Percentiles rank a stretch among this genome's conserved stretches.
phyloP scores from a whole-genome alignment of 495 filamentous ascomycete species.

The Xylaria grammica region DNA sequence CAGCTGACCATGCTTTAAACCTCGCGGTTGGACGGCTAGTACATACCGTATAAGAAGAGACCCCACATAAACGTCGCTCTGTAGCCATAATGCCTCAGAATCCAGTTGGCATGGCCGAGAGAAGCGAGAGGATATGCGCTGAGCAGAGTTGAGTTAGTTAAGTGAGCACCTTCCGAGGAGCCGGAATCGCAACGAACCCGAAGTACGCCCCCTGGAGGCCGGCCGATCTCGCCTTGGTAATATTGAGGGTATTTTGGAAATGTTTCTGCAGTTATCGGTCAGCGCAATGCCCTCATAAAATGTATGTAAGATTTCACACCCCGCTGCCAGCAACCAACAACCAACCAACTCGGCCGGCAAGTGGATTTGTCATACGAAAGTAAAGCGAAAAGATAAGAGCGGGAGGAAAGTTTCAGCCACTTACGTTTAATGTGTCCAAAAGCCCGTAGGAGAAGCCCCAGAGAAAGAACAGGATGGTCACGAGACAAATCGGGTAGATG shows the following conservation, averaged over 20 bases:
- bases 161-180: not conserved
- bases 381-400: conserved; percentile 26
- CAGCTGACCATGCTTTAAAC: not conserved
- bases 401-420: not conserved
- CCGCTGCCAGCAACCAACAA: conserved; percentile 29
- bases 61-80: conserved; percentile 65
- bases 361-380: conserved; percentile 25
- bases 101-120: conserved; percentile 67
- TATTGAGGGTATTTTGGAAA: conserved; percentile 44
- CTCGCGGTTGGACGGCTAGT: conserved; percentile 42
- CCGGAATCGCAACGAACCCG: conserved; percentile 31
- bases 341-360: not conserved
- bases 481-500: conserved; percentile 54
- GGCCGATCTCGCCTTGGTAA: conserved; percentile 39
- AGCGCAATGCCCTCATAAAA: not conserved
- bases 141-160: conserved; percentile 15
- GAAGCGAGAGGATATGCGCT: conserved; percentile 65
- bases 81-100: conserved; percentile 68
- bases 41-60: conserved; percentile 54
- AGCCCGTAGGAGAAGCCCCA: conserved; percentile 85
- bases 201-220: conserved; percentile 47
- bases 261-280: conserved; percentile 36
- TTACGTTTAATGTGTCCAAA: conserved; percentile 57
- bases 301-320: not conserved
- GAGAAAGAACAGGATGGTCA: conserved; percentile 81